These are phyloP conservation scores for Pyrus pyrifolia DNA, from an alignment of 306 rosid genomes.

Conservation along the genomic window DNA sequence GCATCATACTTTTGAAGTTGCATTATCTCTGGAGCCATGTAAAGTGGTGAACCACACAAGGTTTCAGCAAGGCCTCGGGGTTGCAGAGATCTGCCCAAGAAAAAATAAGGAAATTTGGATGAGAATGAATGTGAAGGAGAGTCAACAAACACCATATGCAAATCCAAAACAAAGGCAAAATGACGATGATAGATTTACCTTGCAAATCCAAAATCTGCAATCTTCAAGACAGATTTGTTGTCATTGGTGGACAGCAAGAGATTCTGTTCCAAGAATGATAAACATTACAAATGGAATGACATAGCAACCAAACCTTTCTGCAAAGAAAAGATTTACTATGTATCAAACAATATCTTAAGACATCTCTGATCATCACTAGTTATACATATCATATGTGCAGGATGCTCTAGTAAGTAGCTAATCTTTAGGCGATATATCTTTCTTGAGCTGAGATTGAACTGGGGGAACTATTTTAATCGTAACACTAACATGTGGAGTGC, in stretches of 20 bases:
- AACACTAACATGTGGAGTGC: neutral
- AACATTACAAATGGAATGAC: slow-evolving; percentile 33
- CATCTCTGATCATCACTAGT: neutral
- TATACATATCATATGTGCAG: neutral
- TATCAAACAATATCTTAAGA: slow-evolving; percentile 12
- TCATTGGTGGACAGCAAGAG: slow-evolving; percentile 79
- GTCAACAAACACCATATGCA: neutral
- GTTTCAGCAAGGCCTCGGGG: slow-evolving; percentile 98
- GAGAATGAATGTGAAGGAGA: neutral
- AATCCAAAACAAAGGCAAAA: neutral
- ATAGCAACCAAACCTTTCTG: slow-evolving; percentile 32
- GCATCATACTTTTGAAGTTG: slow-evolving; percentile 97
- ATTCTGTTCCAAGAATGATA: slow-evolving; percentile 70
- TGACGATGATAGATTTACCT: slow-evolving; percentile 36
- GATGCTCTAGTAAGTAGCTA: neutral
- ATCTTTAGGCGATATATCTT: neutral
- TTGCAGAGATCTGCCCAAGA: slow-evolving; percentile 67
- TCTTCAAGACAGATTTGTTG: slow-evolving; percentile 75
- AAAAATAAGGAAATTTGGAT: slow-evolving; percentile 9
- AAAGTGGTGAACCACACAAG: slow-evolving; percentile 98
- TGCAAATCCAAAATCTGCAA: slow-evolving; percentile 99
- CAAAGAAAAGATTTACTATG: slow-evolving; percentile 18
- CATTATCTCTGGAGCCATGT: slow-evolving; percentile 99
- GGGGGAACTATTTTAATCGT: no score
- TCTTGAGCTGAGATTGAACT: neutral